phyloP scores from a whole-genome alignment of 1,284 basidiomycete genomes.

The Cerrena zonata region DNA sequence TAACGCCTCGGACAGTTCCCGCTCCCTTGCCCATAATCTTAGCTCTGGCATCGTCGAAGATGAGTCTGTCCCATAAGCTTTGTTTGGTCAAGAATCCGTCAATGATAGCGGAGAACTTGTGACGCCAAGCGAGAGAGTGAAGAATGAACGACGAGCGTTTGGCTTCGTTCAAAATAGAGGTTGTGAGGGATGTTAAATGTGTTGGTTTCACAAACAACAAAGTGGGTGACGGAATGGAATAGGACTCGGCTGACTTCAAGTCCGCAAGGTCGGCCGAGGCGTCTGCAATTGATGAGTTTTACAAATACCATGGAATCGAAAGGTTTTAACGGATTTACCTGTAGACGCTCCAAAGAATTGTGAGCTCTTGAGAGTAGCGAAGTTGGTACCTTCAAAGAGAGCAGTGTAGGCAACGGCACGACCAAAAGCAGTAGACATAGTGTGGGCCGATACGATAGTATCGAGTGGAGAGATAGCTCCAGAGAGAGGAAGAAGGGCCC shows the following conservation, averaged over 20 bases:
- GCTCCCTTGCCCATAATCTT: constrained; percentile 53
- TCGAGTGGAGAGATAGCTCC: constrained; percentile 60
- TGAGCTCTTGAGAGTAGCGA: constrained; percentile 57
- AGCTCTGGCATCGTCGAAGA: constrained; percentile 62
- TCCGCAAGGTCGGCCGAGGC: constrained; percentile 38
- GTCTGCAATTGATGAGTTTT: neutral
- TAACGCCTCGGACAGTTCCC: constrained; percentile 51
- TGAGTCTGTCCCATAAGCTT: constrained; percentile 71
- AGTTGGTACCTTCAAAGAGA: constrained; percentile 64
- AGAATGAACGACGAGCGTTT: constrained; percentile 46
- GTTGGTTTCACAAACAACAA: constrained; percentile 56
- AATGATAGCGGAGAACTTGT: constrained; percentile 58
- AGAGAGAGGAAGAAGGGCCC: constrained; percentile 59
- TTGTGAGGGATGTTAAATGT: constrained; percentile 49
- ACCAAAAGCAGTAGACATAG: constrained; percentile 66
- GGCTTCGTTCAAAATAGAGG: constrained; percentile 47
- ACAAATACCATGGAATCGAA: neutral
- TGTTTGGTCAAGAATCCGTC: constrained; percentile 72
- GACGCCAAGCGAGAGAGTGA: constrained; percentile 61
- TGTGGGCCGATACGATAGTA: constrained; percentile 67
- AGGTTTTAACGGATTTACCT: constrained; percentile 27
- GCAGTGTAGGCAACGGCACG: constrained; percentile 71
- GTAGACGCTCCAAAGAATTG: constrained; percentile 43
- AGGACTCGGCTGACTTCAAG: constrained; percentile 39
- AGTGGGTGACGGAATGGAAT: constrained; percentile 63